Base-by-base conservation (phyloP, 352 stramenopile genomes). In the Pelagophyceae sp. region DNA sequence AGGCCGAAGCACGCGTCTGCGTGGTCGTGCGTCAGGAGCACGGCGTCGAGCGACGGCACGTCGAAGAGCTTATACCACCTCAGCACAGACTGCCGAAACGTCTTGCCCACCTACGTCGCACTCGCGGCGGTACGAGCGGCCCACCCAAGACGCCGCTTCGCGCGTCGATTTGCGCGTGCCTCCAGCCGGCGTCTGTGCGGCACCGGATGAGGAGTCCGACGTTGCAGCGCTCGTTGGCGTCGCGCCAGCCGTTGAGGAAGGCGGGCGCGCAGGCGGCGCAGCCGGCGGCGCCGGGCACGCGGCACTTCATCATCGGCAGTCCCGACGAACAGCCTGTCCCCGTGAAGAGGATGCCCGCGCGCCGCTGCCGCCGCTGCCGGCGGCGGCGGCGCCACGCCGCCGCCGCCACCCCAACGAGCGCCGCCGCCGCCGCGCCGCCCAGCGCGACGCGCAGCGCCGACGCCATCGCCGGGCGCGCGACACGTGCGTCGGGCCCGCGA, bases 101-200 rank as follows among this genome's bases (percentile, higher is more conserved):
- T 95, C 78, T 95, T 95, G 75, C 90, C 90, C 79, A 87, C 92
- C n/a, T n/a, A n/a, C n/a, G n/a, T n/a, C n/a, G n/a, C n/a, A n/a
- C n/a, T n/a, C n/a, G n/a, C n/a, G n/a, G n/a, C n/a, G n/a, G n/a
- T n/a, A n/a, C n/a, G n/a, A n/a, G n/a, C n/a, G n/a, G n/a, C n/a
- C n/a, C n/a, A n/a, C n/a, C n/a, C n/a, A n/a, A n/a, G n/a, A n/a
- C n/a, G n/a, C n/a, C n/a, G n/a, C n/a, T n/a, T n/a, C n/a, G n/a
- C n/a, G n/a, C n/a, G 81, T 95, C 90, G 45, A 95, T 87, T 63
- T 93, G 86, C 29, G 94, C 83, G 75, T 92, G 91, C 19, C 67
- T 32, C 19, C 77, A 38, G 20, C 40, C 1, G 25, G 31, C 75
- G 51, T 58, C 60, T 2, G 33, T 11, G 45, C 45, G 45, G 45